These are phyloP conservation scores for Floccularia luteovirens DNA, from an alignment of 768 basidiomycete species.

Conservation along the genomic window DNA sequence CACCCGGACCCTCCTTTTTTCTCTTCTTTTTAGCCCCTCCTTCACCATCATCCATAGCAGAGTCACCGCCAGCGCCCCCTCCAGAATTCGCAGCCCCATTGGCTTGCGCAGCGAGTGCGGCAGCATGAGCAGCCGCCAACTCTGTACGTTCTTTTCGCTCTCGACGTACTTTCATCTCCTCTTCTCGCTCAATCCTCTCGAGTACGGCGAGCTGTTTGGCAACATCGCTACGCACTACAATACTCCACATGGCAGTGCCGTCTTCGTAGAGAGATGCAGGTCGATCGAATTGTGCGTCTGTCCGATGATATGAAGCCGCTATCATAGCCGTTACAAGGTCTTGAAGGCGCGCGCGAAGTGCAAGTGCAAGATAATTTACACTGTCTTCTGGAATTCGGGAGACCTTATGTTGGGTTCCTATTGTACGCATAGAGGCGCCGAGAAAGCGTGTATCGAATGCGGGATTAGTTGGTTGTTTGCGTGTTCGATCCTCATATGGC, in stretches of 20 bases:
- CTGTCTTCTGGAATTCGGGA: constrained; percentile 59
- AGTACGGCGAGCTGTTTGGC: constrained; percentile 70
- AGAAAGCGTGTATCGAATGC: constrained; percentile 64
- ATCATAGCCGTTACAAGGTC: constrained; percentile 64
- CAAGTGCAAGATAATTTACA: constrained; percentile 72
- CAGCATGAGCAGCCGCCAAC: constrained; percentile 62
- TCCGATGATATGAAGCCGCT: constrained; percentile 59
- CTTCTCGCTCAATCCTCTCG: constrained; percentile 77
- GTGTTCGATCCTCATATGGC: constrained; percentile 68
- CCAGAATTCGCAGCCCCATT: constrained; percentile 27
- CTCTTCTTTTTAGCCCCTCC: constrained; percentile 68
- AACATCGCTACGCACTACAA: constrained; percentile 70
- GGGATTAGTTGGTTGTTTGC: constrained; percentile 65
- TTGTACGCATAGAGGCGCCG: constrained; percentile 57
- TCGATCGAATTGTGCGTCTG: constrained; percentile 62
- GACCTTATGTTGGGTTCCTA: constrained; percentile 66
- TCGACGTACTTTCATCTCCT: constrained; percentile 65
- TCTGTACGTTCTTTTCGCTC: constrained; percentile 78
- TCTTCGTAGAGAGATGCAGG: constrained; percentile 60
- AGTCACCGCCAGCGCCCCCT: constrained; percentile 7
- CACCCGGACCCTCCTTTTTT: constrained; percentile 78
- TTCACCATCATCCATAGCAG: constrained; percentile 25
- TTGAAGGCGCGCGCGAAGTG: constrained; percentile 68
- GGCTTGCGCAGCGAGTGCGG: constrained; percentile 52
- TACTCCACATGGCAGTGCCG: constrained; percentile 75